A percentile compares a stretch with the other conserved stretches of the same genome.
These are phyloP conservation scores for Mariannaea sp. DNA, from an alignment of 2,329 filamentous ascomycete genomes.

Conservation along the genomic window DNA sequence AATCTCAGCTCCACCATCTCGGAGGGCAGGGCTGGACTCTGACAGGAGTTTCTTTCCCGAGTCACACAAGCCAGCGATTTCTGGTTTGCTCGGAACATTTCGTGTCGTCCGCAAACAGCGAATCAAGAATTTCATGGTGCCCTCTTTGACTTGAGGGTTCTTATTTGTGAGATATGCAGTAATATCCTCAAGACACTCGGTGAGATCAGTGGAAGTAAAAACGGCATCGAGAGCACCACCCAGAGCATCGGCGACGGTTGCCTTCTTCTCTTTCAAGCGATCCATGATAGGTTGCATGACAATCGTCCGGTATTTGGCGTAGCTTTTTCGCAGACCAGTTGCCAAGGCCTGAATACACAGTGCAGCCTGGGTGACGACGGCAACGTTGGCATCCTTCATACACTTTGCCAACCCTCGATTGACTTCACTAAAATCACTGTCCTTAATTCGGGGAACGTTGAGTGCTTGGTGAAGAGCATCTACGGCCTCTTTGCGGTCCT, in stretches of 20 bases:
- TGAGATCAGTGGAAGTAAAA: conserved; percentile 68
- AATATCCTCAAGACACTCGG: conserved; percentile 91
- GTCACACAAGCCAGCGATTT: conserved; percentile 86
- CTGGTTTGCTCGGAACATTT: conserved; percentile 81
- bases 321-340: conserved; percentile 78
- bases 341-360: conserved; percentile 90
- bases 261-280: conserved; percentile 96
- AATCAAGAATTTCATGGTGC: conserved; percentile 91
- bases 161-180: conserved; percentile 86
- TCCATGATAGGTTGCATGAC: conserved; percentile 93
- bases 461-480: conserved; percentile 77
- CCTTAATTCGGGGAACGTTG: conserved; percentile 90
- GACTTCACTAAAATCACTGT: conserved; percentile 85
- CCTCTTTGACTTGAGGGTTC: conserved; percentile 96
- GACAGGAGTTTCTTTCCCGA: conserved; percentile 85
- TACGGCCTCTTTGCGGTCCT: conserved; percentile 92
- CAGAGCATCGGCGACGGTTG: conserved; percentile 83
- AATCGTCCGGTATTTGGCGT: conserved; percentile 76
- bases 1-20: conserved; percentile 89
- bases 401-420: conserved; percentile 84
- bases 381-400: conserved; percentile 99
- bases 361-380: conserved; percentile 89
- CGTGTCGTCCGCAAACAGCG: conserved; percentile 82
- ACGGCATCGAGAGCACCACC: conserved; percentile 79
- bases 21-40: conserved; percentile 83